Base-by-base conservation (phyloP, 352 stramenopile species). In the Blastocystis hominis region DNA sequence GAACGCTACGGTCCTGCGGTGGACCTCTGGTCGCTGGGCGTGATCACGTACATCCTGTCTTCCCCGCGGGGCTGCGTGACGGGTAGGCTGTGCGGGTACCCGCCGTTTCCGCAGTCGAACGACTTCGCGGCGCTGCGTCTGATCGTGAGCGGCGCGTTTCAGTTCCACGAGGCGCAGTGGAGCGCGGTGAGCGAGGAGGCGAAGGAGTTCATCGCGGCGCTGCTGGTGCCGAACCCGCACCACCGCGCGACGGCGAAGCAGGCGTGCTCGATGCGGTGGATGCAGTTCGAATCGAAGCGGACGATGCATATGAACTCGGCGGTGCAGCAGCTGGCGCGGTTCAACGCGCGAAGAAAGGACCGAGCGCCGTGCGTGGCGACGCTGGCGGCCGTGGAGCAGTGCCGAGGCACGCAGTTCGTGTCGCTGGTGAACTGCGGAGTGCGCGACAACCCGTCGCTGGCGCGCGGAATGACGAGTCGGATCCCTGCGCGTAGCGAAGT, bases 11-110 rank as follows among this genome's bases (percentile, higher is more conserved):
- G 92, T 50, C 89, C 90, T 2, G 92, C 94, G 88, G 93, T 95
- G 13, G 93, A 95, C 86, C 91, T 95, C 42, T 95, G 92, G 92
- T 94, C 91, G 90, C 90, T 95, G 40, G 93, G 93, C 2, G 92
- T 95, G 63, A 95, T 95, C 88, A 91, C 91, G 0, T 95, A 95
- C 90, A 95, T 95, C 77, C 66, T 95, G 88, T 91, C 63, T 94
- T 47, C 93, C 92, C 53, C 92, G 92, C 5, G 93, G 94, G 88
- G 91, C 92, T 20, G 62, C 24, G 15, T 64, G 3, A 7, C 13
- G 0, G 42, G 2, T 40, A 80, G 70, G 63, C 88, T 94, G 70
- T 91, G 90, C 10, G 92, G 92, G 0, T 94, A 94, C 70, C 91
- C 92, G n/a, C 92, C 92, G 30, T 95, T 95, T 89, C 70, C 94